Base-by-base conservation (phyloP, 164 flowering plant genomes). In the Piper longum region DNA sequence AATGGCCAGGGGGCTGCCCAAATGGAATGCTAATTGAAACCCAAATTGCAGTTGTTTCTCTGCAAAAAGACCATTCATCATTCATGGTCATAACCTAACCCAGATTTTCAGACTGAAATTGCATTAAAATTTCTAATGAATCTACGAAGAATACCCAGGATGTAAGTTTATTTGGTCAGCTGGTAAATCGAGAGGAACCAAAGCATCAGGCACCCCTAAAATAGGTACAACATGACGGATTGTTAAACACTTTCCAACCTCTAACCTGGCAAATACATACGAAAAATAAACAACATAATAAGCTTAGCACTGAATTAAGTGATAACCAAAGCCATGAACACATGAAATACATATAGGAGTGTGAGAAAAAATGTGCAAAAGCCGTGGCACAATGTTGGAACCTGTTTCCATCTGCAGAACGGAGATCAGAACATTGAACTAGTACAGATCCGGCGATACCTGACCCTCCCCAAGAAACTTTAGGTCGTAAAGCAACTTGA, bases 191-290 rank as follows among this genome's bases (percentile, higher is more conserved):
- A 92, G 85, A 17, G 97, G 96, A 45, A 88, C 97, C 73, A 93
- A 96, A 72, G 97, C 98, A 88, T 93, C 98, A 54, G 97, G 98
- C 61, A 93, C 90, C 73, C 95, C 97, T 72, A 92, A 80, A 56
- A 93, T 72, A 14, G 97, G 87, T 64, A 85, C 90, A 72, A 93
- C 98, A 55, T 74, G 86, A 57, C 97, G 79, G 70, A 93, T 60
- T 40, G 71, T 80, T 73, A 90, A 17, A 41, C 97, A 85, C 61
- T 90, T 74, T 41, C 91, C 95, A 66, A 78, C 80, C 69, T 74
- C 69, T 82, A 93, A 82, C 75, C 98, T 89, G 89, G 55, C 62
- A 36, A 72, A 16, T 68, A 45, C 56, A 64, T 36, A 13, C 7
- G 11, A 57, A 18, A 4, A 13, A 26, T 12, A 57, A 48, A 48